Conservation (phyloP, 176 grass and related monocot genomes). For the Cenchrus fungigraminus region DNA sequence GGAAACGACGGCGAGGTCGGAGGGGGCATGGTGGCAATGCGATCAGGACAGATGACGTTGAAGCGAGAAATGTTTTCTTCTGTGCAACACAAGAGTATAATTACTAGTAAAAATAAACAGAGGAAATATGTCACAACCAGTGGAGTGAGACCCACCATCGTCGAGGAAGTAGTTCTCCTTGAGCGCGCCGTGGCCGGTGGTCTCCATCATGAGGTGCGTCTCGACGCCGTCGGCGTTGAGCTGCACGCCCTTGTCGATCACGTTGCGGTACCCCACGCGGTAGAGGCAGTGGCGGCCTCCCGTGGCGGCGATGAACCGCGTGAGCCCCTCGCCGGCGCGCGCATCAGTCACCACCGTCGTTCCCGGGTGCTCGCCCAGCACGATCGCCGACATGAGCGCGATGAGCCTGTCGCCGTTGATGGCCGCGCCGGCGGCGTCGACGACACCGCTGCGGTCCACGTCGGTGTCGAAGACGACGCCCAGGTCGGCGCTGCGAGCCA, state of each 20-base stretch:
- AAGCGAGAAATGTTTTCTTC: no score
- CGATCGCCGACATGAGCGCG: conserved; percentile 78
- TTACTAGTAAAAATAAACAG: no score
- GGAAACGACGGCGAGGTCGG: no score
- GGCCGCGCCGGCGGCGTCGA: conserved; percentile 46
- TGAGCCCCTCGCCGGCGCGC: conserved; percentile 63
- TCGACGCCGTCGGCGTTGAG: conserved; percentile 75
- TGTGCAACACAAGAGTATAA: no score
- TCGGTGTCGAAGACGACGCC: conserved; percentile 91
- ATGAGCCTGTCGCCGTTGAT: conserved; percentile 86
- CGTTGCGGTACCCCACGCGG: conserved; percentile 85
- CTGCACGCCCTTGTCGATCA: conserved; percentile 77
- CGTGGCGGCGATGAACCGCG: conserved; percentile 62
- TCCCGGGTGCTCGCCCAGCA: conserved; percentile 69
- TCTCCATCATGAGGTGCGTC: conserved; percentile 93
- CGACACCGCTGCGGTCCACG: conserved; percentile 86
- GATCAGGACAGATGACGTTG: no score
- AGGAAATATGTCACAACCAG: no score
- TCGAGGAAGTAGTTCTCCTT: conserved; percentile 89
- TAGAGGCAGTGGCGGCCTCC: conserved; percentile 81
- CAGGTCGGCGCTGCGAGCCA: conserved; percentile 61
- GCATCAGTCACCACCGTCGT: conserved; percentile 79
- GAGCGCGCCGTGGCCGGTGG: conserved; percentile 77
- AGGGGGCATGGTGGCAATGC: no score
- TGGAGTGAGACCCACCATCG: conserved; percentile 44